Conservation (phyloP, 177 flowering plant genomes). For the Vitis hybrid region DNA sequence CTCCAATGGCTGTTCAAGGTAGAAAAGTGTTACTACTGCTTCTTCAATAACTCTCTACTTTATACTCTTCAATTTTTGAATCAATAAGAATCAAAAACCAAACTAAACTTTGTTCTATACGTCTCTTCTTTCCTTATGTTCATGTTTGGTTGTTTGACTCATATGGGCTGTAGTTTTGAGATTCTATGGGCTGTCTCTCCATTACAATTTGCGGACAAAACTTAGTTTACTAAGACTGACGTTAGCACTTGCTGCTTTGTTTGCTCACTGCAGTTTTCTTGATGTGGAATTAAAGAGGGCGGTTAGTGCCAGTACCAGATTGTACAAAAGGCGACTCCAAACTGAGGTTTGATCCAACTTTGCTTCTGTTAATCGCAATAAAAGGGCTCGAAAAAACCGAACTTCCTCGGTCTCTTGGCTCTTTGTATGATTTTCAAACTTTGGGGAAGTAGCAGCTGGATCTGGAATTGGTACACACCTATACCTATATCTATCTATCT, state of each 20-base stretch:
- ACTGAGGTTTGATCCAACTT: constrained; percentile 18
- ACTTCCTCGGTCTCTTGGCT: constrained; percentile 2
- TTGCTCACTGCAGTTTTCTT: constrained; percentile 27
- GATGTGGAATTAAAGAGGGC: constrained; percentile 10
- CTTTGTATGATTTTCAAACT: not conserved
- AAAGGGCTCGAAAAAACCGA: not conserved
- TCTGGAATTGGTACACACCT: constrained; percentile 9
- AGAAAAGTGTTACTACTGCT: not conserved
- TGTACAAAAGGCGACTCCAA: constrained; percentile 12
- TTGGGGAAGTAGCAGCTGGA: constrained; percentile 10
- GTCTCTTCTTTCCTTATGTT: not conserved
- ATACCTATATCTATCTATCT: too few species aligned
- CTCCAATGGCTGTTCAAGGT: constrained; percentile 26
- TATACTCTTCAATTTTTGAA: constrained; percentile 1
- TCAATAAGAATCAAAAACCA: not conserved
- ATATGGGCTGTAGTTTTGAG: not conserved
- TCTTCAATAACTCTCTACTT: not conserved
- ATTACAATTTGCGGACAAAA: constrained; percentile 10
- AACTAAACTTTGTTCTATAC: not conserved
- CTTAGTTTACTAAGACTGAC: constrained; percentile 30
- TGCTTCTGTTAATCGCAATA: not conserved
- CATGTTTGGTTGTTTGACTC: not conserved
- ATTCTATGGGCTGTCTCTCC: not conserved
- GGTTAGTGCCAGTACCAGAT: constrained; percentile 9
- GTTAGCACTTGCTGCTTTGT: constrained; percentile 27